Evolutionary conservation across 768 basidiomycete species (phyloP).

Genomic region (Lactarius quietus): DNA sequence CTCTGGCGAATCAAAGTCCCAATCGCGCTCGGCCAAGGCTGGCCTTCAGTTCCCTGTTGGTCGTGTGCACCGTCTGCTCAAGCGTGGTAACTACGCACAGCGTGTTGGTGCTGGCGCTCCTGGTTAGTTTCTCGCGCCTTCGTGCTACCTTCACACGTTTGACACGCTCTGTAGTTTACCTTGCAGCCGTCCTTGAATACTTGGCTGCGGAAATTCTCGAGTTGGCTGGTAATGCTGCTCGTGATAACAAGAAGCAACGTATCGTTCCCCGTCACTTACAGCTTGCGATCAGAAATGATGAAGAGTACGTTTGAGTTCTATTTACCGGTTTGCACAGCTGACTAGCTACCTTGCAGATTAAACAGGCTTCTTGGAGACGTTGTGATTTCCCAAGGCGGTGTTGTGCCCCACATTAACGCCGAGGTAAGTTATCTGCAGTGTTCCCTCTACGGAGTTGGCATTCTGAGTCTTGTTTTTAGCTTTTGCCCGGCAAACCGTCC

Average conservation of each 20-base stretch:
- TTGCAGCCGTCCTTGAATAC: conserved; percentile 91
- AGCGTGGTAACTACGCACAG: conserved; percentile 82
- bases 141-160: conserved; percentile 6
- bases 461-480: conserved; percentile 25
- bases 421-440: conserved; percentile 28
- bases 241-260: conserved; percentile 93
- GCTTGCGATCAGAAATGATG: conserved; percentile 91
- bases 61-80: conserved; percentile 87
- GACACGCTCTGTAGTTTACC: conserved; percentile 56
- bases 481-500: conserved; percentile 47
- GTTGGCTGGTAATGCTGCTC: conserved; percentile 85
- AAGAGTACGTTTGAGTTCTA: conserved; percentile 48
- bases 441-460: background rate
- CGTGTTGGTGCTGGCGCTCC: conserved; percentile 81
- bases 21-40: conserved; percentile 70
- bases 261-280: conserved; percentile 94
- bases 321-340: background rate
- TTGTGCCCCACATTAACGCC: conserved; percentile 68
- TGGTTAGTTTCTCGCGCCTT: conserved; percentile 33
- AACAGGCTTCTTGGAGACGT: conserved; percentile 82
- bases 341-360: conserved; percentile 39
- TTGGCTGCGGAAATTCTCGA: conserved; percentile 92
- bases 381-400: conserved; percentile 90
- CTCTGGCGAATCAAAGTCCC: conserved; percentile 44
- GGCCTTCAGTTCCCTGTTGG: conserved; percentile 89